Conservation (phyloP, 2,329 filamentous ascomycete genomes). For the Dryadomyces quercivorus region DNA sequence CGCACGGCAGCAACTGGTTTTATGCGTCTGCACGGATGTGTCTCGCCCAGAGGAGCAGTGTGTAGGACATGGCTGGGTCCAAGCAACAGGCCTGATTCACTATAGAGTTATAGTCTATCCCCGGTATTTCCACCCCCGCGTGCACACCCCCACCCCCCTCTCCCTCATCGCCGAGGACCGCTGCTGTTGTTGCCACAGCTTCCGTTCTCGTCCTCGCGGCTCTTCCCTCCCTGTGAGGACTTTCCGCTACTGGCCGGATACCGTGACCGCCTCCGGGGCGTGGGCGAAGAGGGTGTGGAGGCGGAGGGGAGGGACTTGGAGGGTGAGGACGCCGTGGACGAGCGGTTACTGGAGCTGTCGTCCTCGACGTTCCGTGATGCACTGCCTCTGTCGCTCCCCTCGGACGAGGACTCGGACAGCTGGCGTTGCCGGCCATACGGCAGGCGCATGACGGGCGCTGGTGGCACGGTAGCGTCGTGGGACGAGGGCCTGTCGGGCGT, state of each 20-base stretch:
- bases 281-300: background rate
- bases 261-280: background rate
- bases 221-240: background rate
- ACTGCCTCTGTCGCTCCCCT: background rate
- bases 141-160: background rate
- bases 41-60: no score
- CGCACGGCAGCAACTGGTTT: no score
- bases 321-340: constrained; percentile 1
- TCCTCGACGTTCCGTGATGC: background rate
- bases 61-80: no score
- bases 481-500: background rate
- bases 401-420: background rate
- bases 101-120: no score
- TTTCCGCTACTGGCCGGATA: background rate
- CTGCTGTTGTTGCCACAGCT: background rate
- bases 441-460: background rate
- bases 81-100: no score
- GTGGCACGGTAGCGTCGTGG: background rate
- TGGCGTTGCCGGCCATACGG: background rate
- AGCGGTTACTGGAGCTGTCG: background rate
- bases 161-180: background rate
- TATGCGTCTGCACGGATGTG: no score
- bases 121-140: background rate
- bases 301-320: background rate
- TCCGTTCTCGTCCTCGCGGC: background rate